phyloP scores from a whole-genome alignment of 257 asterid species.

The Thymus mandschuricus region DNA sequence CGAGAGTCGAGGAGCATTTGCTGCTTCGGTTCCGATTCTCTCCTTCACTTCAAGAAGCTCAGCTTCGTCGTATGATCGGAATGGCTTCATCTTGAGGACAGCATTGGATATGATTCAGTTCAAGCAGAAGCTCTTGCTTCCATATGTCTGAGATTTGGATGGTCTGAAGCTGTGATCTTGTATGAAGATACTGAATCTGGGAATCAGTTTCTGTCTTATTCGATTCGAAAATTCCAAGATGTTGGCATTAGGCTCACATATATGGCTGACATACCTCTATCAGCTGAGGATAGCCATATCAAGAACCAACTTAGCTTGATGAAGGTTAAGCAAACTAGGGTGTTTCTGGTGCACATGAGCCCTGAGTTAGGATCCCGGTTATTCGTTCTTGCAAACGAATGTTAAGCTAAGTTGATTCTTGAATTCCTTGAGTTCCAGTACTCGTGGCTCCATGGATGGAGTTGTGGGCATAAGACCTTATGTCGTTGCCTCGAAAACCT shows the following conservation, averaged over 20 bases:
- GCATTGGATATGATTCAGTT: conserved; percentile 32
- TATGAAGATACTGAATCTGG: conserved; percentile 44
- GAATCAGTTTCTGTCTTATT: conserved; percentile 34
- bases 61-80: neutral
- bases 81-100: conserved; percentile 27
- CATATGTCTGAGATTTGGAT: conserved; percentile 41
- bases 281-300: conserved; percentile 28
- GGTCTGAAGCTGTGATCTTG: conserved; percentile 47
- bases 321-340: conserved; percentile 33
- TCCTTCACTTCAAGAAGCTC: conserved; percentile 37
- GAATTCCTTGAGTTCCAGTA: conserved; percentile 30
- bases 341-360: conserved; percentile 51
- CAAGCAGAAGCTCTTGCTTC: conserved; percentile 46
- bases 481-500: too few species aligned
- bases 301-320: conserved; percentile 27
- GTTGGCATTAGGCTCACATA: conserved; percentile 24
- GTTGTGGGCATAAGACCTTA: conserved; percentile 51
- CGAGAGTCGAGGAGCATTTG: conserved; percentile 34
- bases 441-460: conserved; percentile 57
- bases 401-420: conserved; percentile 52
- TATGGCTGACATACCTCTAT: conserved; percentile 30
- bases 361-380: conserved; percentile 40
- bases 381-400: conserved; percentile 40
- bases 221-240: conserved; percentile 37
- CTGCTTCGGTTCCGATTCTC: conserved; percentile 34